Evolutionary conservation across 2,329 filamentous ascomycete genomes (phyloP).

Genomic region (Talaromyces sp.): DNA sequence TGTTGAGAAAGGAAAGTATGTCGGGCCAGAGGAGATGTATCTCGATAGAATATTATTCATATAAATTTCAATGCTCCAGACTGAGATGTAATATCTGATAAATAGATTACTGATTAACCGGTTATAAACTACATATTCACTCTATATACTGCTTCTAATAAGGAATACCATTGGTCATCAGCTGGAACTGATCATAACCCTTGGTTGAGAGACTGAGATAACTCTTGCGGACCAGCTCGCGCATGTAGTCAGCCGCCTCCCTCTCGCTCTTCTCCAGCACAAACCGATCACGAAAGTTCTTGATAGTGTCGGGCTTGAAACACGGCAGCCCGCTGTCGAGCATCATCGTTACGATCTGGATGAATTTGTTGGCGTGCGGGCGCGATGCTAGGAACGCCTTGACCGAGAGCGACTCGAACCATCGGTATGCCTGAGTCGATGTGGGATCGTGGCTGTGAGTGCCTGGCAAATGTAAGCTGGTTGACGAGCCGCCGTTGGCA

Average conservation of each 20-base stretch:
- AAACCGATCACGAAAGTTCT: slow-evolving; percentile 88
- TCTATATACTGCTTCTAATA: slow-evolving; percentile 50
- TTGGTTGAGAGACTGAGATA: slow-evolving; percentile 86
- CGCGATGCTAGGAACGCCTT: slow-evolving; percentile 89
- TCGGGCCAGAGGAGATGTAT: neutral
- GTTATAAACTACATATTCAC: neutral
- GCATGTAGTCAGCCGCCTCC: slow-evolving; percentile 93
- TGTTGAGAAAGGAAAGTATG: slow-evolving; percentile 9
- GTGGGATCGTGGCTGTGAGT: slow-evolving; percentile 41
- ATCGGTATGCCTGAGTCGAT: slow-evolving; percentile 80
- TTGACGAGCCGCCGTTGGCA: slow-evolving; percentile 17
- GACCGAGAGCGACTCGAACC: slow-evolving; percentile 94
- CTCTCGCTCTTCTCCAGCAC: slow-evolving; percentile 85
- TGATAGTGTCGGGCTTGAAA: slow-evolving; percentile 93
- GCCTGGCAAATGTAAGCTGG: slow-evolving; percentile 21
- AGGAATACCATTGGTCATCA: slow-evolving; percentile 94
- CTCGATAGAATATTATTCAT: too few relatives aligned
- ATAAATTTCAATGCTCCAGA: neutral
- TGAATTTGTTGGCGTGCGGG: slow-evolving; percentile 80
- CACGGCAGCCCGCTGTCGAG: slow-evolving; percentile 92
- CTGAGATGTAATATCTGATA: neutral
- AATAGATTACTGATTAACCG: neutral
- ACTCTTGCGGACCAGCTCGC: slow-evolving; percentile 81
- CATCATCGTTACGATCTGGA: slow-evolving; percentile 89
- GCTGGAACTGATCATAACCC: slow-evolving; percentile 96